These are phyloP conservation scores for Sideroxylon spinosum DNA, from an alignment of 179 eudicot species.

Conservation along the genomic window DNA sequence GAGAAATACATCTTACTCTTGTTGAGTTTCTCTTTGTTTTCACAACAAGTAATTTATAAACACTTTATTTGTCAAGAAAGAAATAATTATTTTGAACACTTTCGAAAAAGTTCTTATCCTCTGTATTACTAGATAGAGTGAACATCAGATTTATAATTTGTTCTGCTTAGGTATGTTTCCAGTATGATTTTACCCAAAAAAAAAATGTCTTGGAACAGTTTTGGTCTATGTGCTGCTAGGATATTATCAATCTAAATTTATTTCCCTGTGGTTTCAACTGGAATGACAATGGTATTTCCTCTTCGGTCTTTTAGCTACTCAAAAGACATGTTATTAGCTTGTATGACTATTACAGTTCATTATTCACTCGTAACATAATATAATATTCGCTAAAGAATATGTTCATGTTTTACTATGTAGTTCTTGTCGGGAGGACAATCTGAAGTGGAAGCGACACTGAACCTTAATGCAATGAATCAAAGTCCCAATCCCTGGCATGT, in stretches of 20 bases:
- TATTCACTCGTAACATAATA: not conserved
- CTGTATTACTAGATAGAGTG: not conserved
- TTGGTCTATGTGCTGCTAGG: not conserved
- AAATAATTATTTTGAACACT: not conserved
- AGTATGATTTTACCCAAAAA: not conserved
- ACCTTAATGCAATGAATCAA: slow-evolving; percentile 54
- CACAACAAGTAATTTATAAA: not conserved
- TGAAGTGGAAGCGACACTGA: slow-evolving; percentile 50
- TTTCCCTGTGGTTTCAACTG: not conserved
- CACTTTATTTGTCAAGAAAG: too few species aligned
- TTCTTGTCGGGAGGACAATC: slow-evolving; percentile 63
- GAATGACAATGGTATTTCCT: not conserved
- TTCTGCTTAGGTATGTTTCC: not conserved
- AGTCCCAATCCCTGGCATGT: slow-evolving; percentile 64
- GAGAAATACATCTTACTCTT: not conserved
- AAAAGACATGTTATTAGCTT: not conserved
- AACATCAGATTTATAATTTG: not conserved
- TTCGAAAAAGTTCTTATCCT: not conserved
- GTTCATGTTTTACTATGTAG: slow-evolving; percentile 20
- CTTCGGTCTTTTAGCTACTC: not conserved
- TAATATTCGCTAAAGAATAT: not conserved
- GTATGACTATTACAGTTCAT: not conserved
- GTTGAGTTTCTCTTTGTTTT: not conserved
- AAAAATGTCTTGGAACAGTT: not conserved
- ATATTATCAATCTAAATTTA: not conserved